A percentile compares a stretch with the other conserved stretches of the same genome.
phyloP scores from a whole-genome alignment of 129 eudicot genomes.

The Silybum marianum region DNA sequence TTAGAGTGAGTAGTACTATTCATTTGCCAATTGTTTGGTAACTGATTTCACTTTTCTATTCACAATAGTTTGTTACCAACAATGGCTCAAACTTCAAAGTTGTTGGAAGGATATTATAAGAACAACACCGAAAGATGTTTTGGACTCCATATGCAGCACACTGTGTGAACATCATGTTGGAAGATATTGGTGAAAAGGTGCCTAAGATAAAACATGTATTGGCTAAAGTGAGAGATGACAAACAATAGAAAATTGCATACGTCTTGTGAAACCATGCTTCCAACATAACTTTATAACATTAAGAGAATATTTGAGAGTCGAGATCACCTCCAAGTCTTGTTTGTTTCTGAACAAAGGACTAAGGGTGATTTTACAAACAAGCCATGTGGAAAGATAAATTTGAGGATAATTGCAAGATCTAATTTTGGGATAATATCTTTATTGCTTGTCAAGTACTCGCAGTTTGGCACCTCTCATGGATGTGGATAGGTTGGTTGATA shows the following conservation, averaged over 20 bases:
- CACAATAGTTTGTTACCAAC: not conserved
- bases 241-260: not conserved
- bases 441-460: not conserved
- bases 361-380: not conserved
- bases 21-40: not conserved
- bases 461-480: not conserved
- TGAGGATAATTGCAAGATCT: not conserved
- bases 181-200: not conserved
- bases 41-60: not conserved
- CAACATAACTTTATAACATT: not conserved
- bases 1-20: not conserved
- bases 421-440: not conserved
- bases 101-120: slow-evolving; percentile 13
- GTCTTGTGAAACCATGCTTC: not conserved
- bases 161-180: not conserved
- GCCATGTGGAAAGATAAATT: not conserved
- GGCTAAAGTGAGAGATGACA: not conserved
- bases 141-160: not conserved
- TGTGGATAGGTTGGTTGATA: not conserved
- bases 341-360: not conserved
- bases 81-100: slow-evolving; percentile 3
- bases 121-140: slow-evolving; percentile 6
- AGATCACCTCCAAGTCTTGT: not conserved
- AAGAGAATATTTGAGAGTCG: not conserved
- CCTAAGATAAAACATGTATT: not conserved